phyloP scores from a whole-genome alignment of 2,329 filamentous ascomycete species.

The Harringtonia lauricola region DNA sequence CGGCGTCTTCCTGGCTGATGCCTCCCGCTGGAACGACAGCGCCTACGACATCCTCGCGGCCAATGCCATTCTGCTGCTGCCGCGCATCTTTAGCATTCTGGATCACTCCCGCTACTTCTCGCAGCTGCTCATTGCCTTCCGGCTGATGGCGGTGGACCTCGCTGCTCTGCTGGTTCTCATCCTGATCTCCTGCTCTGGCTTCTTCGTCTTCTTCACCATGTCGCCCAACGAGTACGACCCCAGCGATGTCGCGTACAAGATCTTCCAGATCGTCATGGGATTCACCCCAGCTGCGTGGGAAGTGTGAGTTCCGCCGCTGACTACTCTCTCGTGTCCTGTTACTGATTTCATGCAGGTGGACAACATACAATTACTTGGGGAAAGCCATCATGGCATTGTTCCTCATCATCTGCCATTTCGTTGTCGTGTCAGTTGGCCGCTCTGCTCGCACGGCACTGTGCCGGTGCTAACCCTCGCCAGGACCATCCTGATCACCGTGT shows the following conservation, averaged over 20 bases:
- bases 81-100: constrained; percentile 81
- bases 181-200: constrained; percentile 81
- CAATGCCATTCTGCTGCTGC: constrained; percentile 80
- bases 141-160: constrained; percentile 85
- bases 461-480: constrained; percentile 20
- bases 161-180: constrained; percentile 77
- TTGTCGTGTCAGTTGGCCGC: constrained; percentile 54
- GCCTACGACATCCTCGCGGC: constrained; percentile 92
- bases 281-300: constrained; percentile 95
- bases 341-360: constrained; percentile 38
- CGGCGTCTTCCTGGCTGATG: constrained; percentile 71
- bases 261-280: constrained; percentile 92
- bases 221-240: constrained; percentile 63
- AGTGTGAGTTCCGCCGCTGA: constrained; percentile 39
- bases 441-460: background rate
- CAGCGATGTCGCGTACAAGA: constrained; percentile 69
- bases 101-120: constrained; percentile 97
- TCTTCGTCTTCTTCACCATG: constrained; percentile 88
- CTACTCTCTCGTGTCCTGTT: too few species aligned
- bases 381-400: constrained; percentile 69
- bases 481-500: constrained; percentile 87
- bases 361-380: constrained; percentile 66
- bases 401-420: constrained; percentile 88
- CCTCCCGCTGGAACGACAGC: constrained; percentile 64
- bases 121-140: constrained; percentile 84